Base-by-base conservation (phyloP, 2,329 filamentous ascomycete species). In the Penicillium concentricum region DNA sequence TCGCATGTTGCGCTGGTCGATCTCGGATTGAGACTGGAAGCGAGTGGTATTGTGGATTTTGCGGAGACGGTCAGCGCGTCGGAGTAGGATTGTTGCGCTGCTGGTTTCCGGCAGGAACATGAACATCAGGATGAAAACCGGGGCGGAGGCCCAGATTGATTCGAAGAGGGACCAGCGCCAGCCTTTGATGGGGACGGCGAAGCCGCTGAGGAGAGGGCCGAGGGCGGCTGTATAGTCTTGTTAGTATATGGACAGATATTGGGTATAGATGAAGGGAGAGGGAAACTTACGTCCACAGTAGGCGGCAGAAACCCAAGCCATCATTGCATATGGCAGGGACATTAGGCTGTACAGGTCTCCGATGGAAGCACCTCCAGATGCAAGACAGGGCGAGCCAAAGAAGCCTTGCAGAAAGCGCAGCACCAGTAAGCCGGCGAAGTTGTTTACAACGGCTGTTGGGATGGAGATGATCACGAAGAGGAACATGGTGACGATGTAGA, bases 381-480 rank as follows among this genome's bases (percentile, higher is more conserved):
- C 86, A 8, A 90, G 73, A 68, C 83, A 86, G 0, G 87, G 87
- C 8, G 80, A 84, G 9, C 86, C 86, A 61, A 88, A 86, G 77
- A 88, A 86, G 2, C 85, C 86, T 57, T 84, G 83, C 4, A 88
- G 71, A 72, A 88, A 88, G 1, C 86, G 81, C 3, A 87, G 76
- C 2, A 87, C 83, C 64, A 89, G 79, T 10, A 91, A 77, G 0
- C 85, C 85, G 0, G 83, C 74, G 51, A 86, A 88, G 74, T 86
- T 88, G 43, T 82, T 72, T 4, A 84, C 84, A 0, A 90, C 70
- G 0, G 86, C 84, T 0, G 86, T 84, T 0, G 87, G 87, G 16
- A 90, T 80, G 6, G 82, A 84, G 12, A 91, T 72, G 58, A 90
- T 80, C 47, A 88, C 84, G 69, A 90, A 91, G 28, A 90, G 75